Evolutionary conservation across 78 protist species (phyloP), one percentile per base, ranked within the genome.

Genomic region (Chrysochromulina parva): DNA sequence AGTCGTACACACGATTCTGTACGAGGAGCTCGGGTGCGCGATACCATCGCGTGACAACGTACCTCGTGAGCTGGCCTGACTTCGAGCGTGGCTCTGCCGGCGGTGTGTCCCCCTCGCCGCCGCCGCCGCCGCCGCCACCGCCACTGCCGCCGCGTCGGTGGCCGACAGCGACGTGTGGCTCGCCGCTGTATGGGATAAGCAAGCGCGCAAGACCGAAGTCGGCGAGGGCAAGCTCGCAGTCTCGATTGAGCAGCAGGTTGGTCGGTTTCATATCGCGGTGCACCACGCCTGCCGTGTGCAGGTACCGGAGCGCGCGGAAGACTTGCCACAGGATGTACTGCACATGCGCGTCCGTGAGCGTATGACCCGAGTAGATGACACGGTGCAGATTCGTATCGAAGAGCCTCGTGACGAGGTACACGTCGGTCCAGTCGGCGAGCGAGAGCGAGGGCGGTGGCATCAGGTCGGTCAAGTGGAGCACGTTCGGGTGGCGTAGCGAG

Each of bases 301-400:
- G 0, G 84, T 92, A 88, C n/a, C 71, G 78, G 22, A 92, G 52
- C 17, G 87, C 94, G 38, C 88, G 50, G 20, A 90, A 50, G n/a
- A 88, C 52, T 67, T 92, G 94, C 80, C 55, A 92, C n/a, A 89
- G 55, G 60, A 92, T 86, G 65, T 55, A 92, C 48, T 69, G 48
- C 54, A 50, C n/a, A 59, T 85, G 90, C 50, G 4, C 74, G 76
- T 93, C 92, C 13, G 92, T 28, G 38, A 92, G 85, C 20, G 84
- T 7, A 1, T 78, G 86, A 62, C 86, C 86, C 19, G 62, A 53
- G 47, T 53, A 78, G 86, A 78, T 78, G 10, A 78, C 86, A 0
- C 59, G 24, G 60, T 78, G 86, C 3, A 78, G 86, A 90, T 98
- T 99, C 48, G 98, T 96, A 86, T 98, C 99, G 97, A 97, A 95